These are phyloP conservation scores for Purpureocillium takamizusanense DNA, from an alignment of 2,329 filamentous ascomycete species.

Conservation along the genomic window DNA sequence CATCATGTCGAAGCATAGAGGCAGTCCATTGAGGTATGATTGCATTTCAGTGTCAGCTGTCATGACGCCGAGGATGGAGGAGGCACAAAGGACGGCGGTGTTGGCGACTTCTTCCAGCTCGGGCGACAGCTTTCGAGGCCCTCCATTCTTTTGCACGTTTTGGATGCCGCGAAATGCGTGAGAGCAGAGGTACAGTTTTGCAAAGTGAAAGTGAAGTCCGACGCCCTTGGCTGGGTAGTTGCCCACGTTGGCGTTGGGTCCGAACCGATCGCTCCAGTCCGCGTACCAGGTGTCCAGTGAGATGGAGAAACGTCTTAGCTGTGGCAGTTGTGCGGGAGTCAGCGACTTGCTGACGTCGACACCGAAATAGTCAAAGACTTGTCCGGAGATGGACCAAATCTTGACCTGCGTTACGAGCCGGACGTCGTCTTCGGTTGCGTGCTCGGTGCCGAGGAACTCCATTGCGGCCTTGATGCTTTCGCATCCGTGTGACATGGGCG, in stretches of 20 bases:
- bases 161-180: slow-evolving; percentile 17
- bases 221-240: slow-evolving; percentile 23
- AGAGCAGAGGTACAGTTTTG: slow-evolving; percentile 22
- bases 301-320: slow-evolving; percentile 11
- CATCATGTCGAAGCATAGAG: slow-evolving; percentile 3
- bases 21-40: background rate
- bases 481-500: slow-evolving; percentile 1
- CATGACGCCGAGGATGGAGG: background rate
- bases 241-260: slow-evolving; percentile 16
- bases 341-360: slow-evolving; percentile 6
- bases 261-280: slow-evolving; percentile 13
- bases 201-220: slow-evolving; percentile 21
- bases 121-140: background rate
- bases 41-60: background rate
- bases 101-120: slow-evolving; percentile 17
- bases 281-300: slow-evolving; percentile 12
- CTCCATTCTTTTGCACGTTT: background rate
- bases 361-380: slow-evolving; percentile 1
- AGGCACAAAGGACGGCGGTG: slow-evolving; percentile 5
- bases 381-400: slow-evolving; percentile 1
- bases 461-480: slow-evolving; percentile 1
- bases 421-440: slow-evolving; percentile 2
- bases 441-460: slow-evolving; percentile 2
- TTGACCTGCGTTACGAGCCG: slow-evolving; percentile 1
- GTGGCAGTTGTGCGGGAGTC: slow-evolving; percentile 7